Base-by-base conservation (phyloP, 352 stramenopile species). In the Phytophthora tentaculata region DNA sequence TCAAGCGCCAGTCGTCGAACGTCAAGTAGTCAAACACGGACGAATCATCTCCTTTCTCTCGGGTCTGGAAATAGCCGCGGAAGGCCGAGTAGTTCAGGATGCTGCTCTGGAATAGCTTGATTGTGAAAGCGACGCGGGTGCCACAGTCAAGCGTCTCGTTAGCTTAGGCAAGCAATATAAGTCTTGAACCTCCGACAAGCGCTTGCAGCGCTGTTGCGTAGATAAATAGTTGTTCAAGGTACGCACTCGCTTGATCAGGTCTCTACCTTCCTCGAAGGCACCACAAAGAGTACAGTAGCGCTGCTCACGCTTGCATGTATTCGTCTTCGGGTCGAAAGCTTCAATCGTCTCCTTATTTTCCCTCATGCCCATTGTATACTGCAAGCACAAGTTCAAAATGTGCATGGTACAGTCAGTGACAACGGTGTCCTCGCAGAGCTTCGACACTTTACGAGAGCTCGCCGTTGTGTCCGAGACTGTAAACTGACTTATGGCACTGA, bases 31-130 rank as follows among this genome's bases (percentile, higher is more conserved):
- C 19, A 12, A 61, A 67, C n/a, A 57, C 51, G 3, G 19, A 29
- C 2, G 45, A 4, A 16, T 57, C 32, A 12, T 62, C 52, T n/a
- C 32, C 45, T 24, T 69, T 62, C 5, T 57, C 41, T 9, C 10
- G 10, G 1, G 39, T 56, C 10, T 61, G 29, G 20, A 69, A 58
- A n/a, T 58, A 63, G 0, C 5, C 22, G 0, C 19, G 4, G 19
- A 63, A 58, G 7, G 44, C 61, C 8, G 44, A 28, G 44, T 57
- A 69, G 35, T 63, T 58, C 52, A 63, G 6, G 19, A 69, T 58
- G 5, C 22, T 43, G 16, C 35, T 10, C 29, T 52, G 45, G 22
- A 69, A 57, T 0, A 57, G 14, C 45, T 58, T 57, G 17, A 69
- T 32, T 1, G 61, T 69, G 19, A 54, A 69, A 16, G 22, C 50